These are phyloP conservation scores for Eucommia ulmoides DNA, from an alignment of 257 asterid species.

Conservation along the genomic window DNA sequence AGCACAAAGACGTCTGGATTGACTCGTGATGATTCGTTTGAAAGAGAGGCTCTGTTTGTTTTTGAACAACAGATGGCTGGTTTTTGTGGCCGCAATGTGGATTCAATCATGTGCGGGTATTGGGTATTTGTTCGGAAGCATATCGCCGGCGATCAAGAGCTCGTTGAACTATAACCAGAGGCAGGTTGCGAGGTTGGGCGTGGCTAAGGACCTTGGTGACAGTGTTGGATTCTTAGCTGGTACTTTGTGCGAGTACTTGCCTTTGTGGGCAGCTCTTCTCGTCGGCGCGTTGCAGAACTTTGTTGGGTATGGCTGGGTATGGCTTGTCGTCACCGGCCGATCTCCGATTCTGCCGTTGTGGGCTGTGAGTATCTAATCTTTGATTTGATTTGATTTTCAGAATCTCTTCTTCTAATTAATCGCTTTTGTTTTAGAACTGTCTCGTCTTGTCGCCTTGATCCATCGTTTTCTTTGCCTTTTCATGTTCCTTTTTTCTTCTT, in stretches of 20 bases:
- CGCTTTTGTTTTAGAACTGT: too few species aligned
- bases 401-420: too few species aligned
- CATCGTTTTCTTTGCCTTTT: too few species aligned
- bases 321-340: slow-evolving; percentile 2
- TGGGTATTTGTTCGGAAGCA: not conserved
- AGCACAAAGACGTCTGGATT: not conserved
- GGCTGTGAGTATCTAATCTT: not conserved
- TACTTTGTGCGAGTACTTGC: not conserved
- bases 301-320: slow-evolving; percentile 2
- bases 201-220: slow-evolving; percentile 2
- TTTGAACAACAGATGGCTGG: slow-evolving; percentile 2
- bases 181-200: slow-evolving; percentile 2
- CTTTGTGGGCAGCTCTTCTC: not conserved
- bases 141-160: not conserved
- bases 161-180: slow-evolving; percentile 3
- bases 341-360: slow-evolving; percentile 1
- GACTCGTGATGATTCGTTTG: not conserved
- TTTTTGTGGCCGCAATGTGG: slow-evolving; percentile 4
- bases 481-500: too few species aligned
- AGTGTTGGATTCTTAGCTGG: slow-evolving; percentile 4
- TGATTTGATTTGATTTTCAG: too few species aligned
- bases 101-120: slow-evolving; percentile 3
- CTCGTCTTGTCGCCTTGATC: too few species aligned
- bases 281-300: not conserved
- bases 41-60: not conserved